Evolutionary conservation across 202 grass and related monocot species (phyloP), one percentile per base, ranked within the genome.

Genomic region (Saccharum hybrid): DNA sequence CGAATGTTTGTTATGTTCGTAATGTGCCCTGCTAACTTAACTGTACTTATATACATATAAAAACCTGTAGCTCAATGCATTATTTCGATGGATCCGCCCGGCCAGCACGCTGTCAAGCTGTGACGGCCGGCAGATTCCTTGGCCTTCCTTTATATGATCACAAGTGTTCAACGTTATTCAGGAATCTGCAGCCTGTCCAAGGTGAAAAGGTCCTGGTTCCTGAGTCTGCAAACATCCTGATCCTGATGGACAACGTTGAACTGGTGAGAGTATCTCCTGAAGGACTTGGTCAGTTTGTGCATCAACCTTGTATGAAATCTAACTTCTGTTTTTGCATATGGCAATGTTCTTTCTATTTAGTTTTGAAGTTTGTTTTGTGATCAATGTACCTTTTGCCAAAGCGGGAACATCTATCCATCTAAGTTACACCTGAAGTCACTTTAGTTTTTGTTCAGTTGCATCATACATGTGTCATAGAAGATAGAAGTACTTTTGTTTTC

Each of bases 71-170:
- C 9, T 21, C 36, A 6, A 8, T 14, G 67, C 67, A 43, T 21
- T 21, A 15, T 46, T 46, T 41, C 22, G 41, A 28, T 28, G 23
- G 41, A 46, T 71, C 68, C 68, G 22, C 41, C 41, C 6, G 41
- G 68, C 12, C 41, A 13, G 41, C 68, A 71, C 42, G 23, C 11
- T 1, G 42, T 46, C 12, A 15, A 71, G 11, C 11, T 3, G 41
- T 46, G 40, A 23, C 12, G 41, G 68, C 40, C 40, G 22, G 68
- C 40, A 71, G 22, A 46, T 26, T 46, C 41, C 41, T 4, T 15
- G 68, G 21, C 68, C 68, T 71, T 71, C 12, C 41, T 71, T 28
- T 71, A 71, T 71, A 67, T 28, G 22, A 46, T 71, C n/a, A 19
- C 38, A 59, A 22, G n/a, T 59, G 21, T 26, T 62, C 22, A 45